phyloP scores from a whole-genome alignment of 768 basidiomycete genomes.

The Trametes cinnabarina region DNA sequence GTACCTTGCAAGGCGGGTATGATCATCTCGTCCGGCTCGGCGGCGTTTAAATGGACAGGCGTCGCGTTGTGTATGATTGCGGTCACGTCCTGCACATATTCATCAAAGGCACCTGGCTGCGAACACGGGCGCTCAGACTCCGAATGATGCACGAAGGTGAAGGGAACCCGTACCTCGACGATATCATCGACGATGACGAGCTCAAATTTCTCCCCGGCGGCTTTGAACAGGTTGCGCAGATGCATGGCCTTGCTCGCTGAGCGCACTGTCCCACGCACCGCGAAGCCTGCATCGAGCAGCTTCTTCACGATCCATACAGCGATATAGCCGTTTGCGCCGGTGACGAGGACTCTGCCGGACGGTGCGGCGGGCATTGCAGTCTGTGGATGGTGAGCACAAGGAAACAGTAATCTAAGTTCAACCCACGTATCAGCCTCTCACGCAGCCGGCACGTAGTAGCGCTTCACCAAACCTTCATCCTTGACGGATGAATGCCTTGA shows the following conservation, averaged over 20 bases:
- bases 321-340: conserved; percentile 60
- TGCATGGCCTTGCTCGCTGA: conserved; percentile 54
- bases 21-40: conserved; percentile 54
- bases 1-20: conserved; percentile 74
- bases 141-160: not conserved
- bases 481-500: too few species aligned
- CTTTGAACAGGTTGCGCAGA: conserved; percentile 51
- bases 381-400: not conserved
- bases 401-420: too few species aligned
- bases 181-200: conserved; percentile 75
- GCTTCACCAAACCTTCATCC: too few species aligned
- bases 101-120: conserved; percentile 70
- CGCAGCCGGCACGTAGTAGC: too few species aligned
- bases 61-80: conserved; percentile 70
- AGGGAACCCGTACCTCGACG: conserved; percentile 36
- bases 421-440: too few species aligned
- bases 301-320: conserved; percentile 54
- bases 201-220: conserved; percentile 56
- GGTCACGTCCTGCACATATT: conserved; percentile 72
- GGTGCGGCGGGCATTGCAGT: conserved; percentile 35
- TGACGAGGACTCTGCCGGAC: conserved; percentile 47
- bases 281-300: conserved; percentile 64
- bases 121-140: not conserved
- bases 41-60: conserved; percentile 48
- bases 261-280: conserved; percentile 66